Base-by-base conservation (phyloP, 2,329 filamentous ascomycete genomes). In the Colletotrichum tropicale region DNA sequence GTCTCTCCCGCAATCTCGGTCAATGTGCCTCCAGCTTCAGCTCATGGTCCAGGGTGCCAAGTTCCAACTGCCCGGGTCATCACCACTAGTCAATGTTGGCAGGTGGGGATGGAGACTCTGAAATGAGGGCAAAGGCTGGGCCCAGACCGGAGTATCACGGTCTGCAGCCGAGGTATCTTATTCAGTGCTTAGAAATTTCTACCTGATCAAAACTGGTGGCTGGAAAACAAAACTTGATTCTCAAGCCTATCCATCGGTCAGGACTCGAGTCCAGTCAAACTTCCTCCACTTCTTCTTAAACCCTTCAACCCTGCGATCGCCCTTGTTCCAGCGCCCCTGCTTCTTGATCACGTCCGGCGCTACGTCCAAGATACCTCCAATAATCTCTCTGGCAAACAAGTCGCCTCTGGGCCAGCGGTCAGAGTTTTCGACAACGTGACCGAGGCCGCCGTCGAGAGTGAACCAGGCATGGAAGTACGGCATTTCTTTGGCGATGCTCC, bases 391-490 rank as follows among this genome's bases (percentile, higher is more conserved):
- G 3, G 97, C 97, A 83, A 99, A 99, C 21, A 98, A 84, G 84
- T 99, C 97, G 0, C 96, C 96, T 80, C 90, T 91, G 0, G 98
- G 98, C 97, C 97, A 99, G 66, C 93, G 89, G 65, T 92, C 90
- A 32, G 92, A 88, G 80, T 99, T 95, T 85, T 99, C 97, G 0
- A 99, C 94, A 10, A 99, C 89, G 83, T 99, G 97, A 0, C 95
- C 97, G 78, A 99, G 85, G 0, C 97, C 97, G 4, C 97, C 97
- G 82, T 99, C 96, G 1, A 99, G 87, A 68, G 92, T 91, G 82
- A 98, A 98, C 96, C 96, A 99, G 24, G 93, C 96, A 83, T 99
- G 97, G 81, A 99, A 99, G 84, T 99, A 99, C 0, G 98, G 96
- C 94, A 98, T 96, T 87, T 99, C 96, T 86, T 98, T 98, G 15